Percentiles rank a stretch among this genome's conserved stretches.
Conservation (phyloP, 202 grass and related monocot genomes). For the Eragrostis tef region DNA sequence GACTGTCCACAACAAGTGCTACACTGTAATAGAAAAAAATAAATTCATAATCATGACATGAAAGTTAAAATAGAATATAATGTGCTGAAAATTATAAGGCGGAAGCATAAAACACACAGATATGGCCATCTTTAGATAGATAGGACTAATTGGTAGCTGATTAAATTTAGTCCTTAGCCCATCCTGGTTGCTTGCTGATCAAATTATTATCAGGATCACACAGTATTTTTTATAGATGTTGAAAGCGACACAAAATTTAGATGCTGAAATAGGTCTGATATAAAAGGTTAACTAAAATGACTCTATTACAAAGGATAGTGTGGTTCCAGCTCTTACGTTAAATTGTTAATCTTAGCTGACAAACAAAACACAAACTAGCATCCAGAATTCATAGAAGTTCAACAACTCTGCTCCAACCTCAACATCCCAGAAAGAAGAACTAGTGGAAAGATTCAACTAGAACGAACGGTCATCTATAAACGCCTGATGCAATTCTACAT, state of each 20-base stretch:
- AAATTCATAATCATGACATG: conserved; percentile 54
- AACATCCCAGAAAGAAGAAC: no score
- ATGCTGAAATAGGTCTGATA: background rate
- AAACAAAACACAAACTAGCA: no score
- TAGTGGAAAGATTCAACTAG: no score
- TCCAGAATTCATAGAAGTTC: no score
- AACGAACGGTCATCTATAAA: background rate
- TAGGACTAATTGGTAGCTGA: no score
- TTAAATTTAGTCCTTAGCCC: no score
- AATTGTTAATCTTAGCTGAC: no score
- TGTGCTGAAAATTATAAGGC: conserved; percentile 16
- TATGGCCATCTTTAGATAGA: no score
- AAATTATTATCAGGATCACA: no score
- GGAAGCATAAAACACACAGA: conserved; percentile 18
- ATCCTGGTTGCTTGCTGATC: no score
- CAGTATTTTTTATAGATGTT: conserved; percentile 4
- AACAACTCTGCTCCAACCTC: no score
- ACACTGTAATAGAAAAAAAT: conserved; percentile 60
- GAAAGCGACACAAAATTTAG: conserved; percentile 28
- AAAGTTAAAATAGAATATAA: conserved; percentile 33
- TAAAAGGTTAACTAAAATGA: background rate
- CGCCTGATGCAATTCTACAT: background rate
- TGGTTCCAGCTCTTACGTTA: background rate
- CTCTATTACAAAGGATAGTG: background rate
- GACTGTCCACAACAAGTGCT: conserved; percentile 89